Base-by-base conservation (phyloP, 106 monocot species). In the Allium fistulosum region DNA sequence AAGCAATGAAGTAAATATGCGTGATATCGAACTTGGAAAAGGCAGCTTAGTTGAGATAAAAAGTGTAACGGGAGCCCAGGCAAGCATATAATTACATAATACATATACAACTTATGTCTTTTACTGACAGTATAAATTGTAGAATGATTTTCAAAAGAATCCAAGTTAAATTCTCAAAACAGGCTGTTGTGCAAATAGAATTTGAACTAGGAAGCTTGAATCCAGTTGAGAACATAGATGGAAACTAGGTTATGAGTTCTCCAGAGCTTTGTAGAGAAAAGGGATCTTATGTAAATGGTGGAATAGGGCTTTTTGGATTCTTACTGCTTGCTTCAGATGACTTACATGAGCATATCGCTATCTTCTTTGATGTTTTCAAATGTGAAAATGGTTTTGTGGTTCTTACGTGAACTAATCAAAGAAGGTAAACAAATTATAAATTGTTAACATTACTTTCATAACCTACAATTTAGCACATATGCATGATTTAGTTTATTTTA, bases 141-240 rank as follows among this genome's bases (percentile, higher is more conserved):
- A 22, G 22, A 22, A 53, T 53, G 52, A 53, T 53, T 53, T 53
- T 53, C 52, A 53, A 10, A 10, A 53, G 13, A 10, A 1, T 53
- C 13, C 13, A 10, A 13, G 52, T 59, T 14, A 7, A n/a, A 13
- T 14, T n/a, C 7, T 10, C 7, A 7, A 7, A 59, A 58, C 73
- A 92, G 83, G 86, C 86, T 48, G 93, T 88, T 72, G 81, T 86
- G 8, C 86, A 88, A 58, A 77, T 84, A 17, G 78, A 80, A 14
- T 93, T 93, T 66, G 74, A 72, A 17, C 11, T 93, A 27, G 47
- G 75, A 67, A 65, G 55, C 49, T 61, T 93, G 58, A 74, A 84
- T 9, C 51, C 51, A n/a, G 85, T 81, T 17, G 86, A 93, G 57
- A 58, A 51, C 17, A 71, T 82, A 22, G 66, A 79, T 63, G 48